Evolutionary conservation across 495 filamentous ascomycete species (phyloP).

Genomic region (Lophiostoma macrostomum): DNA sequence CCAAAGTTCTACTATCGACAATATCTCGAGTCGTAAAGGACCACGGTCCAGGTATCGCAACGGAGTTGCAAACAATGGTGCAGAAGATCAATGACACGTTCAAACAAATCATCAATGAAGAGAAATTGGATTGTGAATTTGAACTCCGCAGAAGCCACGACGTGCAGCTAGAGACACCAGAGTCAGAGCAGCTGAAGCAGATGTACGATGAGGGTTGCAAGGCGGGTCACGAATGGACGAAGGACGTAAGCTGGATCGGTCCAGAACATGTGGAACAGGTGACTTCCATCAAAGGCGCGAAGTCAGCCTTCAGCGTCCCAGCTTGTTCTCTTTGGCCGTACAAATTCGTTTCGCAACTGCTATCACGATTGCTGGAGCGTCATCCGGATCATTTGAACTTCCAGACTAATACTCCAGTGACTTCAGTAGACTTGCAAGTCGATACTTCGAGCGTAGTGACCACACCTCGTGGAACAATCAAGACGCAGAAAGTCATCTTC

Average conservation of each 20-base stretch:
- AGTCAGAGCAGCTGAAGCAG: background rate
- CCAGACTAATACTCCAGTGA: slow-evolving; percentile 55
- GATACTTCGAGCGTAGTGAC: slow-evolving; percentile 43
- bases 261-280: slow-evolving; percentile 44
- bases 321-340: slow-evolving; percentile 60
- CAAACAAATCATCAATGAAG: slow-evolving; percentile 40
- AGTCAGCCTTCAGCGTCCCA: slow-evolving; percentile 44
- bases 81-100: slow-evolving; percentile 32
- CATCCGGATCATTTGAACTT: slow-evolving; percentile 54
- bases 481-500: slow-evolving; percentile 55
- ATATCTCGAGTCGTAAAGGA: slow-evolving; percentile 39
- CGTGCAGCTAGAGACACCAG: slow-evolving; percentile 40
- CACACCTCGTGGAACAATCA: slow-evolving; percentile 55
- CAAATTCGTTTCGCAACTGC: slow-evolving; percentile 42
- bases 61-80: background rate
- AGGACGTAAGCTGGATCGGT: background rate
- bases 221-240: slow-evolving; percentile 3
- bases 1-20: slow-evolving; percentile 57
- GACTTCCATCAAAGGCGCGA: slow-evolving; percentile 59
- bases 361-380: slow-evolving; percentile 2
- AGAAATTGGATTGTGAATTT: slow-evolving; percentile 54
- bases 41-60: background rate
- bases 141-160: slow-evolving; percentile 55
- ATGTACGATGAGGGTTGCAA: slow-evolving; percentile 5
- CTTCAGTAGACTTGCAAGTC: background rate